phyloP scores from a whole-genome alignment of 1,284 basidiomycete genomes.

The Wallemia mellicola region DNA sequence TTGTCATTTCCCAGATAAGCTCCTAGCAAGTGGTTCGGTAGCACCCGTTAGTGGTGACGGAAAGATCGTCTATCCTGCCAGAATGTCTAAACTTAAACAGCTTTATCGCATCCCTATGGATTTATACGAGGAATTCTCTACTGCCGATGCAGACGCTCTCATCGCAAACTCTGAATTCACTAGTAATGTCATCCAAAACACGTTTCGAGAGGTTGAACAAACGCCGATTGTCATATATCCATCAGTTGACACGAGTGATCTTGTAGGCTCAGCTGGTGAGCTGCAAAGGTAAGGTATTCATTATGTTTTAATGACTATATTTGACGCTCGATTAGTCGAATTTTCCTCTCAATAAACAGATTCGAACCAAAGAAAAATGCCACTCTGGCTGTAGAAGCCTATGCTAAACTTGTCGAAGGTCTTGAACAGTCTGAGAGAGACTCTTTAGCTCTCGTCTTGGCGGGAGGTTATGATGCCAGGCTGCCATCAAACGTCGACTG shows the following conservation, averaged over 20 bases:
- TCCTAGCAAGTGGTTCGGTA: slow-evolving; percentile 25
- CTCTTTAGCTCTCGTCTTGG: slow-evolving; percentile 25
- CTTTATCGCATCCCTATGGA: slow-evolving; percentile 72
- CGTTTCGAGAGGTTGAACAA: background rate
- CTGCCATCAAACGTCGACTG: slow-evolving; percentile 32
- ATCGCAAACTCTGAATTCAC: slow-evolving; percentile 84
- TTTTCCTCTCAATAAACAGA: slow-evolving; percentile 66
- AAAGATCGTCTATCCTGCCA: slow-evolving; percentile 8
- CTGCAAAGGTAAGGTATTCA: slow-evolving; percentile 18
- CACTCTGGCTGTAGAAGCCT: slow-evolving; percentile 48
- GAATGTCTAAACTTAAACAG: slow-evolving; percentile 31
- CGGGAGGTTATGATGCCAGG: slow-evolving; percentile 44
- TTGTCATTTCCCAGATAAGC: slow-evolving; percentile 88
- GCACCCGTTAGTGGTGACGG: slow-evolving; percentile 20
- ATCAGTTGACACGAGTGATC: background rate
- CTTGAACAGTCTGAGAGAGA: slow-evolving; percentile 7
- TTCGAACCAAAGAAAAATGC: slow-evolving; percentile 91
- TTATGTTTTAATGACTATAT: slow-evolving; percentile 44
- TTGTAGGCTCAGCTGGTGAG: background rate
- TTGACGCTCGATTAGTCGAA: slow-evolving; percentile 25
- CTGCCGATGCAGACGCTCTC: slow-evolving; percentile 70
- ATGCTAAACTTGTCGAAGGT: slow-evolving; percentile 19
- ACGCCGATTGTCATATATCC: slow-evolving; percentile 5
- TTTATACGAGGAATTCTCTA: slow-evolving; percentile 62
- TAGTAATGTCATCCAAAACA: slow-evolving; percentile 22